Evolutionary conservation across 2,329 filamentous ascomycete species (phyloP).

Genomic region (Beauveria asiatica): DNA sequence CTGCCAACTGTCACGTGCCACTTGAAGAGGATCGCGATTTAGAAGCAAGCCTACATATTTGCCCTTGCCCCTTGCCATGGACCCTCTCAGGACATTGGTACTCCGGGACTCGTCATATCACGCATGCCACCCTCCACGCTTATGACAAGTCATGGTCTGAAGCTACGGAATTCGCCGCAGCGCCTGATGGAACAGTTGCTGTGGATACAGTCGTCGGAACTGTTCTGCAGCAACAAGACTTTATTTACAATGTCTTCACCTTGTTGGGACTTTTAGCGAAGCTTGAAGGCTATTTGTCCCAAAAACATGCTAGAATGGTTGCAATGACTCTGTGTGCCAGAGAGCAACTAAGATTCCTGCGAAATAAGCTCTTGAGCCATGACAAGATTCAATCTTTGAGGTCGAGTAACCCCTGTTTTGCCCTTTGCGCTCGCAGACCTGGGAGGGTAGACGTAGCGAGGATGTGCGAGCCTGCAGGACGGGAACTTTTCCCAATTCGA

Average conservation of each 20-base stretch:
- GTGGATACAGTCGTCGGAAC: constrained; percentile 1
- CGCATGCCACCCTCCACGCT: neutral
- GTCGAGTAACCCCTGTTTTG: neutral
- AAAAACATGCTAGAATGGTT: neutral
- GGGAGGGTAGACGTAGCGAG: neutral
- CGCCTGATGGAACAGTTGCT: constrained; percentile 1
- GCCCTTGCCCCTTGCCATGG: neutral
- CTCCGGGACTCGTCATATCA: neutral
- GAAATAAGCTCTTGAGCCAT: neutral
- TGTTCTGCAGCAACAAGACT: neutral
- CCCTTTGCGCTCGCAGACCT: neutral
- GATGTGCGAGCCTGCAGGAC: neutral
- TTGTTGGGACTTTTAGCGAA: neutral
- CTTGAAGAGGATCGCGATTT: neutral
- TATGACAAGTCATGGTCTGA: neutral
- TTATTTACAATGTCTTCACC: neutral
- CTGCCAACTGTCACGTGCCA: neutral
- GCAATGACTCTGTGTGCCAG: neutral
- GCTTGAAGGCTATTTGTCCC: neutral
- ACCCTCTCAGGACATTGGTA: neutral
- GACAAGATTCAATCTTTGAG: neutral
- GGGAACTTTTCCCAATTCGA: neutral
- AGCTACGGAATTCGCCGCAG: neutral
- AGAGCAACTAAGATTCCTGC: neutral
- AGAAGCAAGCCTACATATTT: neutral